Evolutionary conservation across 768 basidiomycete species (phyloP), one percentile per base, ranked within the genome.

Genomic region (Termitomyces sp.): DNA sequence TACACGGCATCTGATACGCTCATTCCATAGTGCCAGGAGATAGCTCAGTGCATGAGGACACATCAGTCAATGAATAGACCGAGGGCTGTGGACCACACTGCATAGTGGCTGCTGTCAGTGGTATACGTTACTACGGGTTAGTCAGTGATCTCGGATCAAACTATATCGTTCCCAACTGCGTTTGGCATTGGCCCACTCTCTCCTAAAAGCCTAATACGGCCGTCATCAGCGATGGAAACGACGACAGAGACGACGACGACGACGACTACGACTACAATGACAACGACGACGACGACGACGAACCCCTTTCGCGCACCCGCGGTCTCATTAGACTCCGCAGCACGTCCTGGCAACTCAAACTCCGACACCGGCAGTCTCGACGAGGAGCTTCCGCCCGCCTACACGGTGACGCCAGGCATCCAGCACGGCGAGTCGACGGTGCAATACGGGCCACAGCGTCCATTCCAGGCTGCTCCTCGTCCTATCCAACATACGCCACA

Each of bases 371-470:
- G 39, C 30, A 61, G 64, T 13, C 61, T 79, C 30, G 68, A 73
- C 2, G 86, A 85, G n/a, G 84, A 86, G 20, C 72, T 76, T 12
- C 89, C 89, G 0, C 90, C 90, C 0, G 83, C 89, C 0, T 92
- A 91, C 65, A 88, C 88, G 0, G 73, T 82, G 0, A 62, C 77
- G 2, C 80, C 89, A 3, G 78, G 85, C 49, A 49, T 75, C 18
- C 63, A 69, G 47, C 73, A 79, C 3, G 90, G 88, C 15, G 90
- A 92, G 66, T 71, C 76, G 1, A 83, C 86, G 0, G 60, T 91
- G 2, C 83, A 88, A 55, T 71, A 79, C 20, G 89, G 90, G 0
- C 89, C 89, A 0, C 56, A 71, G 5, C 65, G 87, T 13, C 86
- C 89, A 0, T 90, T 87, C 64, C 86, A 87, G 65, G 73, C 64